These are phyloP conservation scores for Amauroascus verrucosus DNA, from an alignment of 2,329 filamentous ascomycete genomes.

Conservation along the genomic window DNA sequence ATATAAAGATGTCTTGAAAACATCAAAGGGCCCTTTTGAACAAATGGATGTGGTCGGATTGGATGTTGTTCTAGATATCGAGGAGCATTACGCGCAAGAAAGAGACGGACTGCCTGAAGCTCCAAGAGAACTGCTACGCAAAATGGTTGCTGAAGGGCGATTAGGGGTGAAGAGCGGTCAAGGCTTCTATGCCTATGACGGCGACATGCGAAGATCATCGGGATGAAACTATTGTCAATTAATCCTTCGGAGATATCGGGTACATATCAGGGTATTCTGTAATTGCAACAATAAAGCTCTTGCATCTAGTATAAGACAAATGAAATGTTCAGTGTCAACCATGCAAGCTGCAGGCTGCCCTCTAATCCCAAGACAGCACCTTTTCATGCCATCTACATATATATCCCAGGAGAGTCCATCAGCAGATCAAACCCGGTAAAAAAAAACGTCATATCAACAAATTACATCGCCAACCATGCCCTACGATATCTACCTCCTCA, in stretches of 20 bases:
- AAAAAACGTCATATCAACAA: too few relatives aligned
- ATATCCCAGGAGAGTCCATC: too few relatives aligned
- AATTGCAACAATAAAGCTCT: too few relatives aligned
- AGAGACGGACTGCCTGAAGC: constrained; percentile 23
- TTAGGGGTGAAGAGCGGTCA: constrained; percentile 27
- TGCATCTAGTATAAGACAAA: too few relatives aligned
- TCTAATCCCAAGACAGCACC: not conserved
- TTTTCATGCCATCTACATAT: not conserved
- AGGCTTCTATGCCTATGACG: constrained; percentile 28
- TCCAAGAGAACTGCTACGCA: constrained; percentile 26
- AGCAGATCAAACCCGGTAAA: too few relatives aligned
- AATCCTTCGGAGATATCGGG: too few relatives aligned
- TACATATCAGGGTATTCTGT: too few relatives aligned
- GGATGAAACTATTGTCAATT: not conserved
- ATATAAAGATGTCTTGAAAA: constrained; percentile 30
- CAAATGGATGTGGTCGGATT: constrained; percentile 36
- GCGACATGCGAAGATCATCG: not conserved
- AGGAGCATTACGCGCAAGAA: constrained; percentile 32
- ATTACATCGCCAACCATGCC: not conserved
- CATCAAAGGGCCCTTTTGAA: constrained; percentile 30
- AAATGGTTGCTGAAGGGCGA: constrained; percentile 25
- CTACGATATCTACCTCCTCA: constrained; percentile 7
- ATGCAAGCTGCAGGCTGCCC: not conserved
- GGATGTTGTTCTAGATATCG: constrained; percentile 34
- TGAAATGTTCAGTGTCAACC: not conserved